A percentile compares a stretch with the other conserved stretches of the same genome.
phyloP scores from a whole-genome alignment of 495 filamentous ascomycete species.

The Tetracladium setigerum region DNA sequence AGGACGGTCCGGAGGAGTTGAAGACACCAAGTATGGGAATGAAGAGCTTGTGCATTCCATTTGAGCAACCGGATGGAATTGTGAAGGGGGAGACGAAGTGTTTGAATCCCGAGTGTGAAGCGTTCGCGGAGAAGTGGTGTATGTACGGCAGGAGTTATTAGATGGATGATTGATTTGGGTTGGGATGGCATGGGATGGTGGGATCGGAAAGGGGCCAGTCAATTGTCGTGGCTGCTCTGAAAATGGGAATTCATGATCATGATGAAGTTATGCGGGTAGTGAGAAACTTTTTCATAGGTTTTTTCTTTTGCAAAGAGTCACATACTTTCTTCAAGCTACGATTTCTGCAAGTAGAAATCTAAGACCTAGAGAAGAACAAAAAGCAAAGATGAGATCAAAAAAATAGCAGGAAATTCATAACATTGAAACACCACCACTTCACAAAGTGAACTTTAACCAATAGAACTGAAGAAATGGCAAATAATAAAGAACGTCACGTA shows the following conservation, averaged over 20 bases:
- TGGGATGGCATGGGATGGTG: background rate
- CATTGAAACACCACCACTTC: too few species aligned
- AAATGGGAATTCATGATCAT: conserved; percentile 4
- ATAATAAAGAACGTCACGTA: conserved; percentile 10
- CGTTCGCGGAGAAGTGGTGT: conserved; percentile 69
- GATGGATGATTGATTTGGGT: background rate
- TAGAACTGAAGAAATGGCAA: background rate
- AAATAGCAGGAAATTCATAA: too few species aligned
- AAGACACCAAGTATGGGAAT: conserved; percentile 91
- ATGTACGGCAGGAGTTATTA: conserved; percentile 74
- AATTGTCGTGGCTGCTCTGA: background rate
- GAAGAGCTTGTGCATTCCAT: conserved; percentile 95
- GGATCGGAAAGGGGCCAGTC: background rate
- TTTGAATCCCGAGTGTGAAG: conserved; percentile 73
- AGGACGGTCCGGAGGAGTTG: conserved; percentile 64
- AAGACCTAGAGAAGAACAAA: too few species aligned
- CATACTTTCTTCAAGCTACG: too few species aligned
- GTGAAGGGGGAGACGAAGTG: conserved; percentile 79
- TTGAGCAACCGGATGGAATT: conserved; percentile 83
- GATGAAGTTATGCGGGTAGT: background rate
- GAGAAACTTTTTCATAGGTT: background rate
- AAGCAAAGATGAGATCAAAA: too few species aligned
- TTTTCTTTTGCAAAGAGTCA: too few species aligned
- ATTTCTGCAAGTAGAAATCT: too few species aligned
- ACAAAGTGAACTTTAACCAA: background rate